Percentiles rank a stretch among this genome's conserved stretches.
These are phyloP conservation scores for Medicago ruthenica DNA, from an alignment of 306 rosid species.

Conservation along the genomic window DNA sequence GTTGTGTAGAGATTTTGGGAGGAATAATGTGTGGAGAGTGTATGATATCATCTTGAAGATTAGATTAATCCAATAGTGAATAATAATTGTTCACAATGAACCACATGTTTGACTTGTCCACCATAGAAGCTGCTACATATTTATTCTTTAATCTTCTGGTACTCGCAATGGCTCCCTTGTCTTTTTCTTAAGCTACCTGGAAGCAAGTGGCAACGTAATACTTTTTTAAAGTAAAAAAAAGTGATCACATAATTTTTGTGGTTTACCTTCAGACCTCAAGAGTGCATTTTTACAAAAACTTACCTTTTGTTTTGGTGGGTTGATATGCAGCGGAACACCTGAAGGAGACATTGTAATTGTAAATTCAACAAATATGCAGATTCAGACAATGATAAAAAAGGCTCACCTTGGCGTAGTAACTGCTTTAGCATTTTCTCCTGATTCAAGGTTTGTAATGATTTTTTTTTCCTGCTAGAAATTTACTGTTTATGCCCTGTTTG, in stretches of 20 bases:
- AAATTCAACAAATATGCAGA: slow-evolving; percentile 67
- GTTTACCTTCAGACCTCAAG: slow-evolving; percentile 4
- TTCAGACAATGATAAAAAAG: slow-evolving; percentile 60
- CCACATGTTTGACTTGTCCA: too few relatives aligned
- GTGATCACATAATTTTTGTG: slow-evolving; percentile 31
- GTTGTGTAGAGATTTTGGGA: too few relatives aligned
- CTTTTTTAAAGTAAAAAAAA: too few relatives aligned
- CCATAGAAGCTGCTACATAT: slow-evolving; percentile 35
- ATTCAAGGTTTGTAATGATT: slow-evolving; percentile 73
- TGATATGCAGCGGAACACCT: slow-evolving; percentile 85
- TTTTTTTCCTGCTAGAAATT: slow-evolving; percentile 9
- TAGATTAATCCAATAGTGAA: too few relatives aligned
- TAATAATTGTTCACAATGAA: too few relatives aligned
- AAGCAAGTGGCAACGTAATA: not conserved
- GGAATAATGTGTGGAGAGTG: too few relatives aligned
- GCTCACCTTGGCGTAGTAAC: slow-evolving; percentile 94
- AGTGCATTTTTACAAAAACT: slow-evolving; percentile 37
- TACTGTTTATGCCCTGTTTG: slow-evolving; percentile 26
- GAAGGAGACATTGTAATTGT: slow-evolving; percentile 74
- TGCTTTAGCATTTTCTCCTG: slow-evolving; percentile 78
- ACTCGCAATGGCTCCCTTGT: slow-evolving; percentile 13
- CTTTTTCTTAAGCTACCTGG: slow-evolving; percentile 15
- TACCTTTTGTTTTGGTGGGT: slow-evolving; percentile 44
- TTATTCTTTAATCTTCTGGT: slow-evolving; percentile 31
- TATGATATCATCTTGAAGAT: too few relatives aligned